phyloP scores from a whole-genome alignment of 768 basidiomycete species.

The Tricholoma furcatifolium region DNA sequence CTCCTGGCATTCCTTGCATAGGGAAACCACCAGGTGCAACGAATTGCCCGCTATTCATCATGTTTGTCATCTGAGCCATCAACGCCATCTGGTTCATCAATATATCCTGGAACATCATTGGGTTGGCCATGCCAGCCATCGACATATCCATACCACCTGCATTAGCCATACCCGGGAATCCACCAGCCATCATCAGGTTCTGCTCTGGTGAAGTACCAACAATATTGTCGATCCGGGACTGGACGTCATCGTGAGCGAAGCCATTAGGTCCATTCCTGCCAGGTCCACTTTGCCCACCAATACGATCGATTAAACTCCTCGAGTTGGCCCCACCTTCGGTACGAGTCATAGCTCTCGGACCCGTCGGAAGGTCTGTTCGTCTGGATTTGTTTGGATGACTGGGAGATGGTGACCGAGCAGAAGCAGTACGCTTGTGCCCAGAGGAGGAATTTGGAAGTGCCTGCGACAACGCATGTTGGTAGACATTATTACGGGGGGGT shows the following conservation, averaged over 20 bases:
- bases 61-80: conserved; percentile 93
- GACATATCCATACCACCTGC: conserved; percentile 62
- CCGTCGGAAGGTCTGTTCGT: conserved; percentile 77
- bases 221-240: conserved; percentile 77
- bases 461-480: conserved; percentile 75
- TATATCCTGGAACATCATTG: conserved; percentile 81
- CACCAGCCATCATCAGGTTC: conserved; percentile 54
- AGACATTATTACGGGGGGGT: conserved; percentile 57
- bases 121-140: conserved; percentile 59
- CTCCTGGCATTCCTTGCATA: conserved; percentile 55
- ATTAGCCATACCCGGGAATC: conserved; percentile 40
- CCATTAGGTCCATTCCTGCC: conserved; percentile 34
- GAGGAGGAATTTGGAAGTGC: conserved; percentile 48
- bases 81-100: conserved; percentile 91
- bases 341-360: conserved; percentile 79
- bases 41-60: conserved; percentile 64
- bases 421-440: conserved; percentile 64
- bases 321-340: conserved; percentile 37
- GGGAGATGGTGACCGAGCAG: conserved; percentile 67
- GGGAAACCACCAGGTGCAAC: conserved; percentile 56
- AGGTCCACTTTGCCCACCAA: conserved; percentile 57
- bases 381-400: conserved; percentile 68
- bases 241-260: conserved; percentile 64
- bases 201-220: conserved; percentile 55
- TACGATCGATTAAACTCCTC: conserved; percentile 77